Base-by-base conservation (phyloP, 2,329 filamentous ascomycete genomes). In the Xenoacremonium recifei region DNA sequence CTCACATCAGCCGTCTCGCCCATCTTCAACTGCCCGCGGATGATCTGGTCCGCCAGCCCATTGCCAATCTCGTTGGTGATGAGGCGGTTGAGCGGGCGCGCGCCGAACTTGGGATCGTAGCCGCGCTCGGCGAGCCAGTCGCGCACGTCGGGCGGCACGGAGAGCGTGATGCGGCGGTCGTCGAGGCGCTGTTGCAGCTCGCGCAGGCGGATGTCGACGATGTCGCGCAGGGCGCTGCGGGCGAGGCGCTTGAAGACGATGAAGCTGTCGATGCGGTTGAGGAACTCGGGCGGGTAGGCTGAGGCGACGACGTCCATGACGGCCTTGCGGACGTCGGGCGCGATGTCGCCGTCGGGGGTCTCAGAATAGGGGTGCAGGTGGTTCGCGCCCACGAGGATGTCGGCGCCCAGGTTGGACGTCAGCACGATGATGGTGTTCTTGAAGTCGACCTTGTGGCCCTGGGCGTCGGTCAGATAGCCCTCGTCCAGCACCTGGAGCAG, bases 371-470 rank as follows among this genome's bases (percentile, higher is more conserved):
- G 76, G 54, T 85, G 77, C 6, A 80, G 61, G 3, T 78, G 75
- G 57, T 92, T 78, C 35, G 82, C 81, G 25, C 85, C 87, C 15
- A 96, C 87, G 10, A 99, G 84, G 37, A 95, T 92, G 42, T 96
- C 82, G 12, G 93, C 91, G 29, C 93, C 93, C 2, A 99, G 79
- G 63, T 99, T 99, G 27, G 90, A 96, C 0, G 93, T 97, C 42
- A 99, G 77, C 3, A 97, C 92, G 53, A 97, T 96, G 58, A 97
- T 87, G 6, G 92, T 96, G 67, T 96, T 97, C 47, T 87, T 80
- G 74, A 97, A 97, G 63, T 97, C 93, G 45, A 99, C 86, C 66
- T 93, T 96, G 72, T 96, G 91, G 21, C 93, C 93, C 68, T 97
- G 92, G 0, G 89, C 84, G 62, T 97, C 93, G 1, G 92, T 97